Percentiles rank a stretch among this genome's conserved stretches.
Conservation (phyloP, 169 alveolate genomes). For the Plasmodium relictum region DNA sequence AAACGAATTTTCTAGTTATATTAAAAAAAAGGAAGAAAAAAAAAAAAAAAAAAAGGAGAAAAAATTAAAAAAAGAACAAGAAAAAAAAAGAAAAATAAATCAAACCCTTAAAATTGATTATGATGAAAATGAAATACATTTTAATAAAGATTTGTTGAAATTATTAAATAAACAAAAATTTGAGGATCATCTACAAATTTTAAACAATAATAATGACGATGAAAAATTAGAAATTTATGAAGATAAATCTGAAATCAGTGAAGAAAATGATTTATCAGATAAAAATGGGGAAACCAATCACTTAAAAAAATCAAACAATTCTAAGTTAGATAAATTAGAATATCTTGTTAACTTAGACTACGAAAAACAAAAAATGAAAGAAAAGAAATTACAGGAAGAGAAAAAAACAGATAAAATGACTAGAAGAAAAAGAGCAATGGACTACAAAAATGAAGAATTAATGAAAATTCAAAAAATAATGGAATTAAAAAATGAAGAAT, state of each 20-base stretch:
- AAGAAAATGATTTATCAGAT: conserved; percentile 64
- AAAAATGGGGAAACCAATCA: conserved; percentile 19
- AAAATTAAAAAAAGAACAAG: conserved; percentile 68
- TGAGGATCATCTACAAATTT: conserved; percentile 66
- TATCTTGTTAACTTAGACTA: conserved; percentile 68
- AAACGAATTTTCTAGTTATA: conserved; percentile 54
- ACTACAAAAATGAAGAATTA: conserved; percentile 79
- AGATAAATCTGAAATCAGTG: conserved; percentile 40
- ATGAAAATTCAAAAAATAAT: conserved; percentile 78
- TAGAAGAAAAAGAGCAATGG: conserved; percentile 80
- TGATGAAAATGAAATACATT: conserved; percentile 82
- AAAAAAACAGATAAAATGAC: conserved; percentile 67
- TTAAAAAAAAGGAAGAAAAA: conserved; percentile 61
- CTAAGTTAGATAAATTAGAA: conserved; percentile 33
- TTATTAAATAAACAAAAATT: conserved; percentile 48
- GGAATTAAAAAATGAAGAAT: conserved; percentile 77
- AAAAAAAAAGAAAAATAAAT: conserved; percentile 33
- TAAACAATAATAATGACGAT: conserved; percentile 39
- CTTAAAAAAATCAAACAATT: neutral
- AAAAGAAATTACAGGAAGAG: conserved; percentile 35
- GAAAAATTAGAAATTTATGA: conserved; percentile 36
- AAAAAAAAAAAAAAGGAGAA: conserved; percentile 61
- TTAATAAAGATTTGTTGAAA: conserved; percentile 82
- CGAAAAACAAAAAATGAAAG: conserved; percentile 57
- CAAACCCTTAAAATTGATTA: conserved; percentile 44